Conservation (phyloP, 1,284 basidiomycete genomes). For the Cutaneotrichosporon cavernicola region DNA sequence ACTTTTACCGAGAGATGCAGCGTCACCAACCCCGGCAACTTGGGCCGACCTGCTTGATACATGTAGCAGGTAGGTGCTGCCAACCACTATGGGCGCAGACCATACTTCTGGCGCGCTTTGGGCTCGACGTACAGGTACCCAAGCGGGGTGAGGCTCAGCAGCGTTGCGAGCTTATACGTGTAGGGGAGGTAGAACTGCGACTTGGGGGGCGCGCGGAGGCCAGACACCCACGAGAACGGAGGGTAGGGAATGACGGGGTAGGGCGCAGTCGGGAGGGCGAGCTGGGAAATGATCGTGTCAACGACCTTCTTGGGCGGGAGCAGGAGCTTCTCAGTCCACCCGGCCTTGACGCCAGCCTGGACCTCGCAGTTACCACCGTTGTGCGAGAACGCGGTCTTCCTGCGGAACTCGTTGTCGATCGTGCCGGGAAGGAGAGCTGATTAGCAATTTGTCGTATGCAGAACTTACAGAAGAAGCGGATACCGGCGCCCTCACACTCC, state of each 20-base stretch:
- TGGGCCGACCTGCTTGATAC: too few species aligned
- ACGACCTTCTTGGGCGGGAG: conserved; percentile 41
- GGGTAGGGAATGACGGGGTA: conserved; percentile 46
- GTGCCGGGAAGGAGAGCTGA: conserved; percentile 52
- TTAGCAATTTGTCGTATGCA: background rate
- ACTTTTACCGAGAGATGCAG: too few species aligned
- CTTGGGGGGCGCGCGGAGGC: conserved; percentile 37
- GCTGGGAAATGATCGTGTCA: conserved; percentile 44
- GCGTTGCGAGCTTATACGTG: conserved; percentile 42
- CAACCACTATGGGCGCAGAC: conserved; percentile 21
- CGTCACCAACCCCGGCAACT: too few species aligned
- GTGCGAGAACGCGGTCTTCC: conserved; percentile 61
- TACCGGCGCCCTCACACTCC: conserved; percentile 51
- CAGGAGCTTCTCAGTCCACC: conserved; percentile 41
- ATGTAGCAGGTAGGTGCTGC: too few species aligned
- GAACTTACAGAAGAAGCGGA: conserved; percentile 51
- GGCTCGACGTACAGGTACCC: conserved; percentile 47
- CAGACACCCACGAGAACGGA: conserved; percentile 39
- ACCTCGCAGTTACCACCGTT: conserved; percentile 48
- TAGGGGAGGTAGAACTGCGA: conserved; percentile 45
- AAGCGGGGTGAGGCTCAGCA: conserved; percentile 44
- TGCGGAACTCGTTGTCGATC: conserved; percentile 72
- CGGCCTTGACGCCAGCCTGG: conserved; percentile 34
- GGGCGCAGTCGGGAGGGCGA: conserved; percentile 40
- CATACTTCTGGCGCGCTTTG: conserved; percentile 53